Evolutionary conservation across 73 alveolate species (phyloP).

Genomic region (Paramecium octaurelia): DNA sequence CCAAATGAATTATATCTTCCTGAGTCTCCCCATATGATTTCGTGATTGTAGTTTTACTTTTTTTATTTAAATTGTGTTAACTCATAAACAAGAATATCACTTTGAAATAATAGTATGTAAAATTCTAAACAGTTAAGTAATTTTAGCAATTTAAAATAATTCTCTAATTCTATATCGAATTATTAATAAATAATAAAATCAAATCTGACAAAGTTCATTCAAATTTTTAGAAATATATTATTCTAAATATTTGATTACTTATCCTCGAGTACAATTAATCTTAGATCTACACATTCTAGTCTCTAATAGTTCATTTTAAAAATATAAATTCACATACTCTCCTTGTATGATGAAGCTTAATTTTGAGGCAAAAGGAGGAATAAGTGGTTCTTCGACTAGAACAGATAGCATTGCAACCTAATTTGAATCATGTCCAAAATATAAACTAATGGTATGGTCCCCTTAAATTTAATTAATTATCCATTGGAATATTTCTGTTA

Average conservation of each 20-base stretch:
- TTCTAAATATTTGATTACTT: neutral
- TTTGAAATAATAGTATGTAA: too few relatives aligned
- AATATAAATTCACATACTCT: slow-evolving; percentile 7
- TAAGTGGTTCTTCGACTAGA: neutral
- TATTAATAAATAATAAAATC: neutral
- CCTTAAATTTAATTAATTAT: neutral
- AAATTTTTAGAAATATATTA: neutral
- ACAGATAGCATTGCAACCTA: slow-evolving; percentile 13
- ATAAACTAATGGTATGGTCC: neutral
- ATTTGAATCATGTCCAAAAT: slow-evolving; percentile 48
- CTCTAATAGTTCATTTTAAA: neutral
- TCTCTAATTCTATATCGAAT: neutral
- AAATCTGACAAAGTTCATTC: neutral
- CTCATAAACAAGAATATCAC: too few relatives aligned
- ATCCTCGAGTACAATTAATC: neutral
- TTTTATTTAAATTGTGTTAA: too few relatives aligned
- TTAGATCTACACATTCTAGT: neutral
- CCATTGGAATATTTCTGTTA: slow-evolving; percentile 26
- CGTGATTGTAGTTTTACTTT: too few relatives aligned
- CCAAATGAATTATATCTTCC: too few relatives aligned
- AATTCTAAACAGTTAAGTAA: too few relatives aligned
- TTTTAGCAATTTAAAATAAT: too few relatives aligned
- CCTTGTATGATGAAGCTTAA: neutral
- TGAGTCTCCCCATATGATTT: too few relatives aligned
- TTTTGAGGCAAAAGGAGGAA: neutral